Conservation (phyloP, 495 filamentous ascomycete species). For the Aspergillus conjunctus region DNA sequence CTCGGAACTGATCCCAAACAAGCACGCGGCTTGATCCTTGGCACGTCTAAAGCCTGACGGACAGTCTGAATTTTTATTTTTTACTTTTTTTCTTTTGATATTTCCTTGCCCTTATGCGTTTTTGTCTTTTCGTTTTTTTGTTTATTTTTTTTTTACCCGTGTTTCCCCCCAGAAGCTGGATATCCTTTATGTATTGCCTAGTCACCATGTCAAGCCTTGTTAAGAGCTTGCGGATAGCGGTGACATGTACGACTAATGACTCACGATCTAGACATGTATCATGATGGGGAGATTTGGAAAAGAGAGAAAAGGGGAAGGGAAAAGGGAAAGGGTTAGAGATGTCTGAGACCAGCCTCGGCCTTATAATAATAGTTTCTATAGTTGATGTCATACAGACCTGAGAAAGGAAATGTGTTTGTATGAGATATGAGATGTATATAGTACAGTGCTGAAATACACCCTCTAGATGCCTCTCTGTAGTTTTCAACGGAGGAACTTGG, state of each 20-base stretch:
- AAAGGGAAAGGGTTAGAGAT: conserved; percentile 10
- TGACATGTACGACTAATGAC: conserved; percentile 48
- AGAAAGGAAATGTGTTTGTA: conserved; percentile 17
- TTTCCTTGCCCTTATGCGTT: conserved; percentile 6
- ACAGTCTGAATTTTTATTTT: background rate
- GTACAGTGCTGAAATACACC: background rate
- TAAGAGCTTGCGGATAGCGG: conserved; percentile 9
- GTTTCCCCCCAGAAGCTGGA: conserved; percentile 15
- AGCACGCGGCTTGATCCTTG: conserved; percentile 46
- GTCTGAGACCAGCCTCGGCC: background rate
- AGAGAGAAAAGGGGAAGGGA: background rate
- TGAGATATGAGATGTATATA: conserved; percentile 2
- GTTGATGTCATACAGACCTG: background rate
- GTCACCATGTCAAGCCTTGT: background rate
- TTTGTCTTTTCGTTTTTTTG: conserved; percentile 6
- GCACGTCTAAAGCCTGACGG: conserved; percentile 21
- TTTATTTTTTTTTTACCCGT: background rate
- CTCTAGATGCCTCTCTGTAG: background rate
- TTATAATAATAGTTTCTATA: conserved; percentile 12
- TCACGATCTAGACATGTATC: conserved; percentile 50
- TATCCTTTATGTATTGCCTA: conserved; percentile 6
- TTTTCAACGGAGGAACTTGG: no score
- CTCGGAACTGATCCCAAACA: conserved; percentile 51
- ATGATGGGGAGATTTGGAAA: conserved; percentile 26
- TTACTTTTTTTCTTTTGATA: conserved; percentile 4